phyloP scores from a whole-genome alignment of 148 eudicot species.

The Pouteria glomerata region DNA sequence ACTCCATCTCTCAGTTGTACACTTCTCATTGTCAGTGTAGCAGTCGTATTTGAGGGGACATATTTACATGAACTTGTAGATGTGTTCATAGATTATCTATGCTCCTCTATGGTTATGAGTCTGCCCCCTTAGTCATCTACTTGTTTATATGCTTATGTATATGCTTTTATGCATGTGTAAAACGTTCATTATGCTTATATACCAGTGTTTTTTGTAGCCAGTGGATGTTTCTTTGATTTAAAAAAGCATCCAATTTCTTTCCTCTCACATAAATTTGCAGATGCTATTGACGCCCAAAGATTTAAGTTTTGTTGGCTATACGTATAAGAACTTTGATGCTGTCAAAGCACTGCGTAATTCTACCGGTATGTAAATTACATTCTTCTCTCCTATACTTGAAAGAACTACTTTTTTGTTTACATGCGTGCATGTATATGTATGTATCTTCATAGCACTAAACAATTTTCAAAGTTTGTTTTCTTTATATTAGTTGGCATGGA shows the following conservation, averaged over 20 bases:
- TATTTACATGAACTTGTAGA: too few relatives aligned
- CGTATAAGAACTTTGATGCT: constrained; percentile 93
- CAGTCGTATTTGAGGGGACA: too few relatives aligned
- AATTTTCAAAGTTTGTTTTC: neutral
- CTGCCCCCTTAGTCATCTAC: neutral
- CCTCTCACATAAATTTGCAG: constrained; percentile 26
- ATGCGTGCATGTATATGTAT: neutral
- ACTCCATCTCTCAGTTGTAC: too few relatives aligned
- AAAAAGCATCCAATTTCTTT: neutral
- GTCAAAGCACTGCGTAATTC: constrained; percentile 68
- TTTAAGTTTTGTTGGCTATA: constrained; percentile 92
- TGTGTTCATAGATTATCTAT: too few relatives aligned
- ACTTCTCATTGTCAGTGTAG: too few relatives aligned
- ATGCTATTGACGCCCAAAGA: constrained; percentile 64
- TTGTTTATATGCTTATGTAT: neutral
- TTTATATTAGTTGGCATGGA: neutral
- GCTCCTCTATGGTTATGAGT: too few relatives aligned
- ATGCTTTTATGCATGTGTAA: neutral
- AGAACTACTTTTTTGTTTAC: neutral
- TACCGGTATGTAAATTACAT: constrained; percentile 37
- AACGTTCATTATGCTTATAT: neutral
- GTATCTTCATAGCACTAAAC: neutral
- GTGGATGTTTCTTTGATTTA: neutral
- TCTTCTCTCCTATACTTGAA: neutral
- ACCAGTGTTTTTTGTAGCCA: neutral